phyloP scores from a whole-genome alignment of 2,329 filamentous ascomycete species.

The Curvularia verruculosa region DNA sequence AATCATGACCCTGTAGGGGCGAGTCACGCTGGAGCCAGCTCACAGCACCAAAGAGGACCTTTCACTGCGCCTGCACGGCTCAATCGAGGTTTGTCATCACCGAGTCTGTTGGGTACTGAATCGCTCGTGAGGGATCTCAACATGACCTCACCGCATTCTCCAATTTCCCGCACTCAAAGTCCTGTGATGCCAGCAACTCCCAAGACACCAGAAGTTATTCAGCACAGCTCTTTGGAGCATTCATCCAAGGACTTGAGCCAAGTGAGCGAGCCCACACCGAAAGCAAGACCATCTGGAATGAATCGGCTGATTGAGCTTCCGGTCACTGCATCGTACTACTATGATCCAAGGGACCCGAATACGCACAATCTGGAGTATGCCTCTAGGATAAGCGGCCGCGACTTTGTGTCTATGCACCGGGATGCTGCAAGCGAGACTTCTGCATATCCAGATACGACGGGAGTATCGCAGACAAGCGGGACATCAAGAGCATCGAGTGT shows the following conservation, averaged over 20 bases:
- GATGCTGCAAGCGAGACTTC: conserved; percentile 27
- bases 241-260: conserved; percentile 36
- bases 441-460: conserved; percentile 39
- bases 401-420: conserved; percentile 43
- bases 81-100: conserved; percentile 37
- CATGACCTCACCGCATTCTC: conserved; percentile 54
- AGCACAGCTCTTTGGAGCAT: conserved; percentile 41
- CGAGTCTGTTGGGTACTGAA: conserved; percentile 56
- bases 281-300: conserved; percentile 43
- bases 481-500: conserved; percentile 21
- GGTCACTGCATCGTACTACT: conserved; percentile 54
- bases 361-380: conserved; percentile 57
- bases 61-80: conserved; percentile 29
- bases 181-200: conserved; percentile 49
- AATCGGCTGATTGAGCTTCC: conserved; percentile 54
- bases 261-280: conserved; percentile 47
- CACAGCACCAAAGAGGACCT: conserved; percentile 17
- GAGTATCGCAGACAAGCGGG: conserved; percentile 30
- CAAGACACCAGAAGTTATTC: conserved; percentile 44
- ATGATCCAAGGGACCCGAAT: conserved; percentile 50
- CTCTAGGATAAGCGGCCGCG: conserved; percentile 52
- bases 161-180: conserved; percentile 44
- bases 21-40: conserved; percentile 20
- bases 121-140: conserved; percentile 57
- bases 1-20: conserved; percentile 6